A percentile compares a stretch with the other conserved stretches of the same genome.
Conservation (phyloP, 2,329 filamentous ascomycete genomes). For the Aspergillus quadrilineatus region DNA sequence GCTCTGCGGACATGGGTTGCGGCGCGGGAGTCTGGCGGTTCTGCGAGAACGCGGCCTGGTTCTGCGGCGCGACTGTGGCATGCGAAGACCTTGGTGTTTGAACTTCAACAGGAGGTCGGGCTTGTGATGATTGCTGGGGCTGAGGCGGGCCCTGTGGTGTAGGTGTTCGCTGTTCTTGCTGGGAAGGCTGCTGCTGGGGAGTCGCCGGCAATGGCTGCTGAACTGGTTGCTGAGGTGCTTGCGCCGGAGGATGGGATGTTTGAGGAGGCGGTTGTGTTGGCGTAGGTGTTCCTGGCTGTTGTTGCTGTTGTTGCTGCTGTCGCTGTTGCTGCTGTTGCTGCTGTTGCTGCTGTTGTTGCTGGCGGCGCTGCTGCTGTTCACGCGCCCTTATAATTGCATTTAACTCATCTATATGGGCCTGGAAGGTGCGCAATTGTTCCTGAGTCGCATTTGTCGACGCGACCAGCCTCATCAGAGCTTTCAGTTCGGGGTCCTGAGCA, state of each 20-base stretch:
- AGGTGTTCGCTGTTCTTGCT: constrained; percentile 16
- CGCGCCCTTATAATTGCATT: constrained; percentile 50
- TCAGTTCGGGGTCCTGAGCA: constrained; percentile 49
- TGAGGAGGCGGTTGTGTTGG: constrained; percentile 20
- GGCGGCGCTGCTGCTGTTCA: constrained; percentile 40
- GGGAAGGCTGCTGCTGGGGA: constrained; percentile 13
- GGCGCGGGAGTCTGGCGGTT: constrained; percentile 19
- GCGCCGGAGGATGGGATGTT: constrained; percentile 18
- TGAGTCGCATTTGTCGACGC: constrained; percentile 51
- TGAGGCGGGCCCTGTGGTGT: constrained; percentile 12
- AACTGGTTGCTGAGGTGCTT: constrained; percentile 12
- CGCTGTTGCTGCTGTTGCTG: constrained; percentile 39
- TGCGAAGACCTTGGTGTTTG: constrained; percentile 18
- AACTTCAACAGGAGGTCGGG: constrained; percentile 23
- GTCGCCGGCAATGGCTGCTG: constrained; percentile 14
- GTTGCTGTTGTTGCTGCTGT: constrained; percentile 31
- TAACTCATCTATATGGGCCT: constrained; percentile 52
- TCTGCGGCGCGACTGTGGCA: constrained; percentile 7
- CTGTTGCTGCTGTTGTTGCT: constrained; percentile 29
- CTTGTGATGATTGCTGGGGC: constrained; percentile 12
- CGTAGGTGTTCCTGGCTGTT: constrained; percentile 19
- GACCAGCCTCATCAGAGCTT: constrained; percentile 52
- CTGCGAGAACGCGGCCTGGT: constrained; percentile 8
- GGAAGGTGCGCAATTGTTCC: constrained; percentile 51
- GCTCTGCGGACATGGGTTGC: constrained; percentile 17